A percentile compares a stretch with the other conserved stretches of the same genome.
phyloP scores from a whole-genome alignment of 1,284 basidiomycete species.

The Thecaphora thlaspeos region DNA sequence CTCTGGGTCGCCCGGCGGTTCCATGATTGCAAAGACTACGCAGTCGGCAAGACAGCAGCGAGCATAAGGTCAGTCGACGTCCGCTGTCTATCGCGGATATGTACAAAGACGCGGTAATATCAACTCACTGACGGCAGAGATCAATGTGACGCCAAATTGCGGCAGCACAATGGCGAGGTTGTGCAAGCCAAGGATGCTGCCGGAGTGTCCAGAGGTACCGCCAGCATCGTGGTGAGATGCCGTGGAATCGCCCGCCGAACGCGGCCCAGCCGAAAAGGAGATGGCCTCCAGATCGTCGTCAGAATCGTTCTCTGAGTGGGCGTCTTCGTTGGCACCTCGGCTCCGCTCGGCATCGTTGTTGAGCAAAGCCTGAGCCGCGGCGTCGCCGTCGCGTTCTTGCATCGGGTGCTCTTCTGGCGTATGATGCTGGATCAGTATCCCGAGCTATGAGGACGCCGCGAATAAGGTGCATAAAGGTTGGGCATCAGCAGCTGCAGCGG shows the following conservation, averaged over 20 bases:
- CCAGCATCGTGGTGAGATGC: neutral
- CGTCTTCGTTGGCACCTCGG: conserved; percentile 2
- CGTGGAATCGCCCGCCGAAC: neutral
- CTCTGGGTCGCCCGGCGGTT: conserved; percentile 1
- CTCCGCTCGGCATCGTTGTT: neutral
- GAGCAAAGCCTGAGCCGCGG: conserved; percentile 5
- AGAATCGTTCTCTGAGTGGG: conserved; percentile 6
- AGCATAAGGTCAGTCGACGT: neutral
- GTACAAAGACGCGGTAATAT: too few relatives aligned
- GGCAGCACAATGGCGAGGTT: conserved; percentile 42
- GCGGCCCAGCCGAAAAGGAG: conserved; percentile 7
- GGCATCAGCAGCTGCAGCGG: neutral
- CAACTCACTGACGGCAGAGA: conserved; percentile 68
- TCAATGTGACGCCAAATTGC: conserved; percentile 67
- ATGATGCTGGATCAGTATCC: conserved; percentile 24
- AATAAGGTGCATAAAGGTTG: too few relatives aligned
- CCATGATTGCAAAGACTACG: conserved; percentile 32
- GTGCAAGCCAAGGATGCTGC: conserved; percentile 90
- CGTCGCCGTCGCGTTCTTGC: conserved; percentile 9
- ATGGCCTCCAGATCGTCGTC: neutral
- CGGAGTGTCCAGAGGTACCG: conserved; percentile 63
- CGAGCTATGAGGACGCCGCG: conserved; percentile 24
- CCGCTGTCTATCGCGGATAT: neutral
- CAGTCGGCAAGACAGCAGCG: too few relatives aligned
- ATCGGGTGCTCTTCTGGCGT: conserved; percentile 5